These are phyloP conservation scores for Umbilicus rupestris DNA, from an alignment of 164 flowering plant genomes.

Conservation along the genomic window DNA sequence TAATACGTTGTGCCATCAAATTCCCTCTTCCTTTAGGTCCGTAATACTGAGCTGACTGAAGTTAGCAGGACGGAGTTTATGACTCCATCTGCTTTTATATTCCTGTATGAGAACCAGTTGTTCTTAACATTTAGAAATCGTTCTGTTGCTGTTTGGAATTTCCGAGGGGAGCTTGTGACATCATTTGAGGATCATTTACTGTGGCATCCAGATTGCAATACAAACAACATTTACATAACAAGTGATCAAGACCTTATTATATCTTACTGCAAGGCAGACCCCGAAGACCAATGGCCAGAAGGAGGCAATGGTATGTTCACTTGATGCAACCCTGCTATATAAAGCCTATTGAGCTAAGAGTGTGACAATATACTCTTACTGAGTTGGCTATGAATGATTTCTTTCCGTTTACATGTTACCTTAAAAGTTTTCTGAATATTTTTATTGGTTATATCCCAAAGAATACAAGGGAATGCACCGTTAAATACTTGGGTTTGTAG, in stretches of 20 bases:
- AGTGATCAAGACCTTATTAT: constrained; percentile 98
- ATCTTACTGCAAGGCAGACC: constrained; percentile 91
- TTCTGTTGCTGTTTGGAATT: constrained; percentile 98
- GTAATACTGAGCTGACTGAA: constrained; percentile 66
- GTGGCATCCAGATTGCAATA: constrained; percentile 98
- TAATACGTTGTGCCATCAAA: background rate
- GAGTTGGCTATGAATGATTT: too few species aligned
- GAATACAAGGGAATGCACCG: too few species aligned
- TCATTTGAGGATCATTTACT: constrained; percentile 95
- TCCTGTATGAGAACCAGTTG: constrained; percentile 87
- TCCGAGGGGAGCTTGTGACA: constrained; percentile 87
- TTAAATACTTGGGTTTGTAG: too few species aligned
- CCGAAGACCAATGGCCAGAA: constrained; percentile 66
- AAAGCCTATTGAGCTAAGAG: too few species aligned
- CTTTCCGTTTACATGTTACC: too few species aligned
- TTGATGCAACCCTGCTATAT: background rate
- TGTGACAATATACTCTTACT: too few species aligned
- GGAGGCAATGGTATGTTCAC: constrained; percentile 53
- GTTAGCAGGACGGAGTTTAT: constrained; percentile 79
- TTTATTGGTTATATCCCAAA: too few species aligned
- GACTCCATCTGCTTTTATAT: constrained; percentile 98
- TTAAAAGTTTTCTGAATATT: too few species aligned
- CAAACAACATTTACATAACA: constrained; percentile 93
- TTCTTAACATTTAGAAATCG: constrained; percentile 84
- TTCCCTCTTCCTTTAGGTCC: constrained; percentile 40